Evolutionary conservation across 2,329 filamentous ascomycete species (phyloP).

Genomic region (Gremmenia infestans): DNA sequence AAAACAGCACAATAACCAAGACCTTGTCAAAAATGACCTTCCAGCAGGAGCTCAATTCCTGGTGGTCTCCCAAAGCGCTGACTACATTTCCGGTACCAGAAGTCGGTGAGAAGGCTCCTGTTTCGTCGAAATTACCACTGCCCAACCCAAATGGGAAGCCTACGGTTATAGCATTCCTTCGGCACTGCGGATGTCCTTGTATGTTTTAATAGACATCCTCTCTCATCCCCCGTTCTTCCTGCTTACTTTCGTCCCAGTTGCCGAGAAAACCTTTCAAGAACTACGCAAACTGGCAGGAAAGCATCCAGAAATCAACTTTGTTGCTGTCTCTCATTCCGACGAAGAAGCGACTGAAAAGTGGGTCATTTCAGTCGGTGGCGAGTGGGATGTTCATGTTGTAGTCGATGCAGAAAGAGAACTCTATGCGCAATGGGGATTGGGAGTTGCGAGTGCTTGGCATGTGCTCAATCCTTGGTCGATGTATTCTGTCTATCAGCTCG

Average conservation of each 20-base stretch:
- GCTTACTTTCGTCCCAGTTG: slow-evolving; percentile 30
- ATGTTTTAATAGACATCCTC: slow-evolving; percentile 27
- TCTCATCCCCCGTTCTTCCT: background rate
- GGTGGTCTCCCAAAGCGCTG: slow-evolving; percentile 19
- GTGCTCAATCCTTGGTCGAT: slow-evolving; percentile 55
- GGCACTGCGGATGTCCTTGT: slow-evolving; percentile 74
- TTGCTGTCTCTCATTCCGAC: slow-evolving; percentile 58
- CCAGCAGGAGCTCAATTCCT: slow-evolving; percentile 29
- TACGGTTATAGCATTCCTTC: slow-evolving; percentile 60
- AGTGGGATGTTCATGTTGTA: slow-evolving; percentile 48
- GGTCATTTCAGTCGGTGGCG: slow-evolving; percentile 23
- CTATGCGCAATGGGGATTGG: slow-evolving; percentile 63
- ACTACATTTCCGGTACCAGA: slow-evolving; percentile 44
- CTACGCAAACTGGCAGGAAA: slow-evolving; percentile 48
- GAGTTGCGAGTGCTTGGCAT: slow-evolving; percentile 54
- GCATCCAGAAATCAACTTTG: slow-evolving; percentile 48
- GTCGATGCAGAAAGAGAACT: slow-evolving; percentile 55
- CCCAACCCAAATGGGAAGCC: slow-evolving; percentile 47
- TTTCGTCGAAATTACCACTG: slow-evolving; percentile 46
- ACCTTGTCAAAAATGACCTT: slow-evolving; percentile 24
- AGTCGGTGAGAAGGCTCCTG: slow-evolving; percentile 52
- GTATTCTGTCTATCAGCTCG: slow-evolving; percentile 52
- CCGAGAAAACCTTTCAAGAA: slow-evolving; percentile 58
- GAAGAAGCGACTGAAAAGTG: slow-evolving; percentile 48
- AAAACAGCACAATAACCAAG: no score